These are phyloP conservation scores for Polygonum aviculare DNA, from an alignment of 148 eudicot genomes.

Conservation along the genomic window DNA sequence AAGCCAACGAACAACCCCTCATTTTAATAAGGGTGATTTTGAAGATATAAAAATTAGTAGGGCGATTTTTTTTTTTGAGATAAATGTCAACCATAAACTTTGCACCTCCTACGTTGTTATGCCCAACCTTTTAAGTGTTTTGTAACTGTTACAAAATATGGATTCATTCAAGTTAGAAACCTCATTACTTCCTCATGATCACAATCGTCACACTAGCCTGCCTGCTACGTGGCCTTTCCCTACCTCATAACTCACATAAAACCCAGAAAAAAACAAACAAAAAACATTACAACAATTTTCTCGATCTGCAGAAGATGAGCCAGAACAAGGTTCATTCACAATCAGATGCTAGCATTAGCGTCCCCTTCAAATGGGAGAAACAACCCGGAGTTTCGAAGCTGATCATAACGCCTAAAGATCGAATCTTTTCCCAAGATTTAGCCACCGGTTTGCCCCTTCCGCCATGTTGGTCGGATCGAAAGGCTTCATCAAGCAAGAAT, in stretches of 20 bases:
- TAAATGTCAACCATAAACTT: background rate
- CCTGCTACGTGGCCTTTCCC: background rate
- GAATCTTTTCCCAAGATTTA: background rate
- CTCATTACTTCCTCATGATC: background rate
- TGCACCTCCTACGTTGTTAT: constrained; percentile 1
- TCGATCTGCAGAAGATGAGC: background rate
- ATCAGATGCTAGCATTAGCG: background rate
- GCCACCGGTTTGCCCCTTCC: background rate
- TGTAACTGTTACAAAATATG: background rate
- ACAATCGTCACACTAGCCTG: background rate
- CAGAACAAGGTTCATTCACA: background rate
- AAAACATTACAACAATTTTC: background rate
- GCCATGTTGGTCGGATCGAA: background rate
- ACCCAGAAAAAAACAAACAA: no score
- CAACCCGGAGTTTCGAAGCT: background rate
- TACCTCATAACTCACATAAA: background rate
- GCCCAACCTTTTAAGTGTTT: constrained; percentile 3
- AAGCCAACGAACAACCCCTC: no score
- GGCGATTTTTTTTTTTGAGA: background rate
- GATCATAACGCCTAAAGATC: background rate
- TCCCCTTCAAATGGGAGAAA: constrained; percentile 8
- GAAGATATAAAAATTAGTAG: background rate
- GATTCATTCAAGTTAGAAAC: background rate
- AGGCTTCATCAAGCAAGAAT: background rate
- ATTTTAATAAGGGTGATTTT: no score